Evolutionary conservation across 768 basidiomycete genomes (phyloP), one percentile per base, ranked within the genome.

Genomic region (Galerina sulciceps): DNA sequence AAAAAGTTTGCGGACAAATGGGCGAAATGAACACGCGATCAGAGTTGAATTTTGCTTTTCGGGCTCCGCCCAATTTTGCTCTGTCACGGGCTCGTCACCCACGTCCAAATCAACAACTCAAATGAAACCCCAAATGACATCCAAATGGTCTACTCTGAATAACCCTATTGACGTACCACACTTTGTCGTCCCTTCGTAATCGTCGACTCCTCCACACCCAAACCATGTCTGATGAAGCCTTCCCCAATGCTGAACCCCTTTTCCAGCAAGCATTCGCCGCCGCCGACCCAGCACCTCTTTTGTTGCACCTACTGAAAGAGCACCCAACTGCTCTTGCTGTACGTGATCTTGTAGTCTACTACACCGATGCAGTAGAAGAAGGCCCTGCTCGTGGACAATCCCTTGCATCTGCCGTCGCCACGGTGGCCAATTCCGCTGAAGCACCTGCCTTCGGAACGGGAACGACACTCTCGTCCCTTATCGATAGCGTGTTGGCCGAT

Each of bases 221-320:
- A 31, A 38, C 5, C 38, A 56, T 57, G 59, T 53, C 47, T 20
- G 49, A 49, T 41, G 58, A 60, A n/a, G 45, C 55, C 34, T 58
- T 64, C 54, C 50, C 62, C 22, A 50, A 58, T 46, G 41, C 59
- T 41, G 59, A 60, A 54, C 22, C 49, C 15, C n/a, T 60, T 36
- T 49, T 58, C 41, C 38, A 45, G n/a, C 44, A 60, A 53, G 57
- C 63, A 15, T 58, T 62, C 17, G 50, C 56, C 10, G 46, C 43
- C 14, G 46, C 3, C 1, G 57, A 65, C 48, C 63, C 63, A 10
- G 52, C 43, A 13, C 57, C 60, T 40, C 34, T n/a, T 34, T 43
- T 64, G 26, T 34, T 64, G n/a, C 38, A 61, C 5, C 2, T 64
- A 18, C 15, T 61, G 22, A 58, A 61, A 22, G 53, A 50, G 40